Conservation (phyloP, 805 yeast genomes). For the Metschnikowia baotianmanensis region DNA sequence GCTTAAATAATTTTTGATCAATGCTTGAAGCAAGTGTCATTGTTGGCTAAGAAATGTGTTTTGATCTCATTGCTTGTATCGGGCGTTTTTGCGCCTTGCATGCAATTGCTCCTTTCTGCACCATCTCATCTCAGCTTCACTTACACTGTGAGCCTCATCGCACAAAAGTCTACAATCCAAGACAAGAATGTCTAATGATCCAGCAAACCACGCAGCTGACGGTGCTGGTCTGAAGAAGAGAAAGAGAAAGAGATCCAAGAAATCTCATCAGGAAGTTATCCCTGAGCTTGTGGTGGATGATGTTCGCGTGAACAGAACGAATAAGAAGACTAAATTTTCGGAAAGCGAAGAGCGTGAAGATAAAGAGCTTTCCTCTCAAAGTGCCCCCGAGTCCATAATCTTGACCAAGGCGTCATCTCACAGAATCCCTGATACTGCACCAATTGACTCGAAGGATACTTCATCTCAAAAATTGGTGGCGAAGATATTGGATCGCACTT, state of each 20-base stretch:
- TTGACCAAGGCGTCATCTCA: too few species aligned
- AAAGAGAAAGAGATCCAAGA: slow-evolving; percentile 24
- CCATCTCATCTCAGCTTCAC: not conserved
- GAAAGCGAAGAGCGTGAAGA: slow-evolving; percentile 11
- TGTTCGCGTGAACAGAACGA: slow-evolving; percentile 18
- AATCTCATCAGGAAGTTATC: slow-evolving; percentile 7
- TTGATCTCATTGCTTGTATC: too few species aligned
- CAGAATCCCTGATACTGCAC: too few species aligned
- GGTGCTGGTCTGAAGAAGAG: slow-evolving; percentile 14
- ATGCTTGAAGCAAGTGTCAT: too few species aligned
- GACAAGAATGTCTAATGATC: slow-evolving; percentile 10
- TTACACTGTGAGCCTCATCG: slow-evolving; percentile 7
- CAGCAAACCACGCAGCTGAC: slow-evolving; percentile 6
- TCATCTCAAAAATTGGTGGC: too few species aligned
- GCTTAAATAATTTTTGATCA: too few species aligned
- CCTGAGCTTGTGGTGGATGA: slow-evolving; percentile 9
- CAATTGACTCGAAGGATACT: too few species aligned
- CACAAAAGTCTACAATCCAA: not conserved
- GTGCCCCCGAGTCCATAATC: too few species aligned
- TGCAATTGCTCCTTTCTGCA: not conserved
- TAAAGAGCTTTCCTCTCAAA: not conserved
- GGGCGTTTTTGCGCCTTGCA: not conserved
- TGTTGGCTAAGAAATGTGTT: too few species aligned
- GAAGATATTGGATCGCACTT: too few species aligned
- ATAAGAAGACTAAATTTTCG: slow-evolving; percentile 27